phyloP scores from a whole-genome alignment of 495 filamentous ascomycete genomes.

The Staphylotrichum tortipilum region DNA sequence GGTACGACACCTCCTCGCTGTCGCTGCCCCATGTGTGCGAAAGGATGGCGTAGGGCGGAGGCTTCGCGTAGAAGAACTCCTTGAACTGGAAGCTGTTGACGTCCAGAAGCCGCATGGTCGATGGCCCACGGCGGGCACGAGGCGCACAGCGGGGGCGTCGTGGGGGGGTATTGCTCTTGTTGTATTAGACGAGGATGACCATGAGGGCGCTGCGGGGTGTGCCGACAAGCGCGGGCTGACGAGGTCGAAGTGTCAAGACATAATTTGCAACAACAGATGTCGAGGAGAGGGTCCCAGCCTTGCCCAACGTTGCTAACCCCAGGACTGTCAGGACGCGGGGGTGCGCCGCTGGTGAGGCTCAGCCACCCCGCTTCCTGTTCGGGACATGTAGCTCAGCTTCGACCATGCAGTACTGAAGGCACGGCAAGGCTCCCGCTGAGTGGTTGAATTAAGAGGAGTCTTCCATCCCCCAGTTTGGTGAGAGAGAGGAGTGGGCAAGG shows the following conservation, averaged over 20 bases:
- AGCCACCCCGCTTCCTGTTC: neutral
- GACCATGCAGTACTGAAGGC: neutral
- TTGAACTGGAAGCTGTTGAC: constrained; percentile 2
- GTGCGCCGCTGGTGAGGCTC: too few species aligned
- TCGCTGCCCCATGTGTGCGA: constrained; percentile 18
- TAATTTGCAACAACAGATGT: neutral
- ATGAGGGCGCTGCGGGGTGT: too few species aligned
- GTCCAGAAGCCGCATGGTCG: constrained; percentile 5
- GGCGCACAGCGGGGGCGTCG: too few species aligned
- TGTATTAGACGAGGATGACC: too few species aligned
- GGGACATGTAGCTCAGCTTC: neutral
- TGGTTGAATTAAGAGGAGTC: too few species aligned
- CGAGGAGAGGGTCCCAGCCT: neutral
- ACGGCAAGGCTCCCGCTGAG: neutral
- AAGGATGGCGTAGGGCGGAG: constrained; percentile 8
- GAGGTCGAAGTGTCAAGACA: neutral
- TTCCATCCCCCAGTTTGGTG: too few species aligned
- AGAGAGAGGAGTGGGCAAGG: too few species aligned
- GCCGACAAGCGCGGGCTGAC: too few species aligned
- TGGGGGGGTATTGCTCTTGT: too few species aligned
- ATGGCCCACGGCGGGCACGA: too few species aligned
- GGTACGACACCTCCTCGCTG: constrained; percentile 11
- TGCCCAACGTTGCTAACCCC: too few species aligned
- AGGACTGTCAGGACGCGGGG: too few species aligned
- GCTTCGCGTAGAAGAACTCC: constrained; percentile 5